These are phyloP conservation scores for Moesziomyces globuligerus DNA, from an alignment of 1,284 basidiomycete species.

Conservation along the genomic window DNA sequence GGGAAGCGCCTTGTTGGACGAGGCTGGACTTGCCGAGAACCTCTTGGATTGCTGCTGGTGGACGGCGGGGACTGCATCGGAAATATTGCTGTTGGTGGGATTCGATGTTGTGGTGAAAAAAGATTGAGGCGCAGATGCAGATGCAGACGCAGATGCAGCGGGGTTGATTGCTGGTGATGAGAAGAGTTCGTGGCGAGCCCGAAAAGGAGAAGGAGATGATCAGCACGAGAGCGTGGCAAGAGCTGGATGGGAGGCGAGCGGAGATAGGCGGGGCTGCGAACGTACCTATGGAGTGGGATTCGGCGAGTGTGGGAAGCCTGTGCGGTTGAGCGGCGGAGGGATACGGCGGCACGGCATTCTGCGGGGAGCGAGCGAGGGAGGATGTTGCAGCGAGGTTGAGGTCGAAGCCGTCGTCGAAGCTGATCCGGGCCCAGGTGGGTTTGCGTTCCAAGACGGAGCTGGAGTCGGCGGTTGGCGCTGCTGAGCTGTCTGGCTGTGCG, in stretches of 20 bases:
- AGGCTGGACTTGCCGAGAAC: conserved; percentile 20
- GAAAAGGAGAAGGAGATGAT: no score
- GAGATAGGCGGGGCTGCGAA: no score
- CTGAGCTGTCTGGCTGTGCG: no score
- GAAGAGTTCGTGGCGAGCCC: no score
- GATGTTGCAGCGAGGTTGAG: conserved; percentile 32
- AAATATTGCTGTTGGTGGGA: not conserved
- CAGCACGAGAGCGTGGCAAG: no score
- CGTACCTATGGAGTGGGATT: no score
- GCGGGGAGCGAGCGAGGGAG: not conserved
- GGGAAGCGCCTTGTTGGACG: conserved; percentile 31
- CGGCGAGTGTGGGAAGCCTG: no score
- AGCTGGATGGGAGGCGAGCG: no score
- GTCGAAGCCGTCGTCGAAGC: conserved; percentile 45
- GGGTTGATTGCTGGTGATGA: no score
- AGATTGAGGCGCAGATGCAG: no score
- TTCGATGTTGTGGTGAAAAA: not conserved
- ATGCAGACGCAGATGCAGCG: no score
- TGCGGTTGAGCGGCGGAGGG: not conserved
- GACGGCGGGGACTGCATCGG: conserved; percentile 3
- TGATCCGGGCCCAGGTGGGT: conserved; percentile 45
- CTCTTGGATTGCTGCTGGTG: conserved; percentile 6
- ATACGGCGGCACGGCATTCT: conserved; percentile 1
- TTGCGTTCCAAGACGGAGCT: conserved; percentile 24
- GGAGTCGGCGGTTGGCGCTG: conserved; percentile 3